Evolutionary conservation across 2,329 filamentous ascomycete genomes (phyloP).

Genomic region (Cercospora beticola): DNA sequence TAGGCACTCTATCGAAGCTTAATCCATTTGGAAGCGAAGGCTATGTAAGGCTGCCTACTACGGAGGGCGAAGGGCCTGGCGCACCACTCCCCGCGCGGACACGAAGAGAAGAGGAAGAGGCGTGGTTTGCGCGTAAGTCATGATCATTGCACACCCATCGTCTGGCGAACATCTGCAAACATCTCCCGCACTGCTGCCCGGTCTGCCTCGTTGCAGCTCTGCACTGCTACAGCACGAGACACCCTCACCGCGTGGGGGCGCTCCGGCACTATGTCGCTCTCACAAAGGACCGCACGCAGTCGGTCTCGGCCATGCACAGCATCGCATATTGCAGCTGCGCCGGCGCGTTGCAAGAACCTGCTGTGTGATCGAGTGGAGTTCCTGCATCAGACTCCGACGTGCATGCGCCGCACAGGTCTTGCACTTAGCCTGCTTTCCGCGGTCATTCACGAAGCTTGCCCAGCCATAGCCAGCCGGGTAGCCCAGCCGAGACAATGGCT

Average conservation of each 20-base stretch:
- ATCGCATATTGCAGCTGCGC: slow-evolving; percentile 21
- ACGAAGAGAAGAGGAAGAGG: slow-evolving; percentile 90
- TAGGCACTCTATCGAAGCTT: slow-evolving; percentile 77
- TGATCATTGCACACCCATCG: slow-evolving; percentile 10
- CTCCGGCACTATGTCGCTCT: slow-evolving; percentile 10
- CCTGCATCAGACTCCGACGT: slow-evolving; percentile 31
- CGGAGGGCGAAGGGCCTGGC: slow-evolving; percentile 69
- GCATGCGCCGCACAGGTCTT: slow-evolving; percentile 25
- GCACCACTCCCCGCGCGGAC: slow-evolving; percentile 82
- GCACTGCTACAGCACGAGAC: slow-evolving; percentile 19
- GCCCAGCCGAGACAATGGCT: slow-evolving; percentile 37
- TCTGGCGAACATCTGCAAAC: slow-evolving; percentile 5
- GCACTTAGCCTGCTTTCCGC: slow-evolving; percentile 12
- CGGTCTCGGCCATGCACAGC: slow-evolving; percentile 28
- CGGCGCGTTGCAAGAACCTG: slow-evolving; percentile 18
- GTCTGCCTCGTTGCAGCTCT: slow-evolving; percentile 17
- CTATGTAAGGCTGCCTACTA: slow-evolving; percentile 86
- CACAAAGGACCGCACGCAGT: slow-evolving; percentile 25
- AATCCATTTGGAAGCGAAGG: slow-evolving; percentile 86
- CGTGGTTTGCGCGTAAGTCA: slow-evolving; percentile 88
- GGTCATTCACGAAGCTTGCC: slow-evolving; percentile 19
- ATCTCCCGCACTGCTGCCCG: neutral
- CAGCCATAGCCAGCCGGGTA: slow-evolving; percentile 20
- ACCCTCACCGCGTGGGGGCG: neutral
- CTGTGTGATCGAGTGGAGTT: slow-evolving; percentile 30